Conservation (phyloP, 768 basidiomycete genomes). For the Tulasnella sp. region DNA sequence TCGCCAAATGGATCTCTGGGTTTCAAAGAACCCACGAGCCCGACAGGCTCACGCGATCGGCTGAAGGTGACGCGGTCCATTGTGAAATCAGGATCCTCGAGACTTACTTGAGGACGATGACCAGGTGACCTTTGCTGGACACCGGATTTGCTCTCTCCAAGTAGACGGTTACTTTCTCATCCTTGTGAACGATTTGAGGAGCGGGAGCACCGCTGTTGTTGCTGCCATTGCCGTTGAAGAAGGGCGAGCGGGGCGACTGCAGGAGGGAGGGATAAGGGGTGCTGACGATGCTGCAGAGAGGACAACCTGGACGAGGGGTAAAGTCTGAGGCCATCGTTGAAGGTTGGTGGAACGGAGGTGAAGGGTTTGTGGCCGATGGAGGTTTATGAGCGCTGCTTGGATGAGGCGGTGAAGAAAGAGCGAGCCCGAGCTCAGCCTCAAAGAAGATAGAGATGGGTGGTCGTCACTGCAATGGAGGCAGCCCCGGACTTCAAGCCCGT, state of each 20-base stretch:
- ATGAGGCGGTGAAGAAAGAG: background rate
- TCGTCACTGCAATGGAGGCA: background rate
- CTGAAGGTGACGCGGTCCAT: background rate
- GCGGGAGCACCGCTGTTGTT: constrained; percentile 37
- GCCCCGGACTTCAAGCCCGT: background rate
- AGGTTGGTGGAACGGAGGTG: background rate
- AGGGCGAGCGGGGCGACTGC: constrained; percentile 47
- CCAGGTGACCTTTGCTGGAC: constrained; percentile 66
- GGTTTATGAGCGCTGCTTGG: background rate
- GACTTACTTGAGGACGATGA: constrained; percentile 71
- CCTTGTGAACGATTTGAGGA: constrained; percentile 66
- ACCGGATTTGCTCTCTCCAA: constrained; percentile 65
- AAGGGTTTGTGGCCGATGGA: background rate
- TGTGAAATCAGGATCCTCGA: background rate
- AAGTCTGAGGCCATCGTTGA: constrained; percentile 36
- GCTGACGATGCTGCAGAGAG: constrained; percentile 69
- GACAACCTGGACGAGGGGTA: constrained; percentile 63
- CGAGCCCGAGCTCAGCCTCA: background rate
- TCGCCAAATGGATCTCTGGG: background rate
- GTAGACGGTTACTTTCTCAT: constrained; percentile 73
- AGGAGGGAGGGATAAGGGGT: constrained; percentile 47
- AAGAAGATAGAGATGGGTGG: background rate
- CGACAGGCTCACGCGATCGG: constrained; percentile 9
- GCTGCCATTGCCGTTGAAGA: constrained; percentile 39
- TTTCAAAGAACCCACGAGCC: background rate